Base-by-base conservation (phyloP, 768 basidiomycete genomes). In the Pleurotus giganteus region DNA sequence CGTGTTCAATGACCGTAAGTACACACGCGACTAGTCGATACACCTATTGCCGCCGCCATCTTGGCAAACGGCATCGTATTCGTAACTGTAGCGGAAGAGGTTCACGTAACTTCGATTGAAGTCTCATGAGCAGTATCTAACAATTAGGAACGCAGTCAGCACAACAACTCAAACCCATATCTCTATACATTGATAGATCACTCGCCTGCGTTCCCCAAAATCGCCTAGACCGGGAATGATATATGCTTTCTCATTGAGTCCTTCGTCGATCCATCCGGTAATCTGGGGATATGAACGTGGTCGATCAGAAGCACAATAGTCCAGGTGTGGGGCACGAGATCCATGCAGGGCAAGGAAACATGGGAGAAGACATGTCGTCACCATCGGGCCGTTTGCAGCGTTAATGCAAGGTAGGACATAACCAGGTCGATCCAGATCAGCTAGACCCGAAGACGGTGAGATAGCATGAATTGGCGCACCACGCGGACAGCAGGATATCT, bases 191-290 rank as follows among this genome's bases (percentile, higher is more conserved):
- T 51, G 28, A 21, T n/a, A 57, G 23, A 47, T 31, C 41, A 60
- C 67, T 58, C 62, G 88, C 89, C 91, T 86, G 66, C 91, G 75
- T 67, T 96, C 94, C 49, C 94, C 94, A 67, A 98, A 98, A 67
- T 98, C 94, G n/a, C 94, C 94, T n/a, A 98, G 76, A 26, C 94
- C 94, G 6, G 93, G 94, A 53, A 94, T 84, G 61, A 95, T 95
- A 65, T 89, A 97, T 21, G 90, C 85, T 66, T 88, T 91, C 55
- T 91, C 91, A 61, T 98, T 94, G 49, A 98, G 79, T 4, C 93
- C 91, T 61, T 93, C 74, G 67, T 98, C 94, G 51, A 98, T 92
- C 93, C 94, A 96, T 2, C 94, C 94, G 9, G 94, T 96, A 51
- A 97, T 88, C 89, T 94, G 60, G 4, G 28, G 26, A 28, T 28